Conservation (phyloP, 768 basidiomycete genomes). For the Phaffia australis region DNA sequence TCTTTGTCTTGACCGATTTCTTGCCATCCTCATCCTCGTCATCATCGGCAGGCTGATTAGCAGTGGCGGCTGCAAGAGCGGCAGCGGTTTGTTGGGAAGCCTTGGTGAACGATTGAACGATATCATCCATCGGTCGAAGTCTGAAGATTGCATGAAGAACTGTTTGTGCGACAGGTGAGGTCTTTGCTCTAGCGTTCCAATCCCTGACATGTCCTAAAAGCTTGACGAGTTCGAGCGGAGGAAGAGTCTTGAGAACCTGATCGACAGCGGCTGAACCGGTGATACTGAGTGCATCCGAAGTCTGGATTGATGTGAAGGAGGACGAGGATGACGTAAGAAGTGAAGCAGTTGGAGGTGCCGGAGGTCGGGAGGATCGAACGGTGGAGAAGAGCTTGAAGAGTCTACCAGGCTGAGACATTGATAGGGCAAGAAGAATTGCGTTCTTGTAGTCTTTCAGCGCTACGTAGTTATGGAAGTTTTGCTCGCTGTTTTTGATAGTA, state of each 20-base stretch:
- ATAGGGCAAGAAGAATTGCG: slow-evolving; percentile 81
- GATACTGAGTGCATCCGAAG: slow-evolving; percentile 33
- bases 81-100: slow-evolving; percentile 26
- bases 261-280: slow-evolving; percentile 69
- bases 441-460: slow-evolving; percentile 75
- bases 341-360: slow-evolving; percentile 19
- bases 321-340: slow-evolving; percentile 24
- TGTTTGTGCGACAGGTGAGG: slow-evolving; percentile 70
- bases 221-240: slow-evolving; percentile 61
- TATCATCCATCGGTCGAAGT: slow-evolving; percentile 59
- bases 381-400: slow-evolving; percentile 66
- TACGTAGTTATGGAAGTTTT: slow-evolving; percentile 87
- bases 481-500: slow-evolving; percentile 56
- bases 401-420: slow-evolving; percentile 86
- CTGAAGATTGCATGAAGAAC: slow-evolving; percentile 73
- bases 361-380: slow-evolving; percentile 41
- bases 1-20: slow-evolving; percentile 26
- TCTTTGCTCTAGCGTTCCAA: slow-evolving; percentile 94
- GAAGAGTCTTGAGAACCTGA: slow-evolving; percentile 63
- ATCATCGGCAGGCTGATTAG: slow-evolving; percentile 6
- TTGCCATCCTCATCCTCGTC: slow-evolving; percentile 20
- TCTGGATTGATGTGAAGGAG: slow-evolving; percentile 31
- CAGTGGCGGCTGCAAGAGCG: slow-evolving; percentile 8
- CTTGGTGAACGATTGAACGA: slow-evolving; percentile 54
- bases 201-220: slow-evolving; percentile 70